Base-by-base conservation (phyloP, 2,329 filamentous ascomycete genomes). In the Cladophialophora immunda region DNA sequence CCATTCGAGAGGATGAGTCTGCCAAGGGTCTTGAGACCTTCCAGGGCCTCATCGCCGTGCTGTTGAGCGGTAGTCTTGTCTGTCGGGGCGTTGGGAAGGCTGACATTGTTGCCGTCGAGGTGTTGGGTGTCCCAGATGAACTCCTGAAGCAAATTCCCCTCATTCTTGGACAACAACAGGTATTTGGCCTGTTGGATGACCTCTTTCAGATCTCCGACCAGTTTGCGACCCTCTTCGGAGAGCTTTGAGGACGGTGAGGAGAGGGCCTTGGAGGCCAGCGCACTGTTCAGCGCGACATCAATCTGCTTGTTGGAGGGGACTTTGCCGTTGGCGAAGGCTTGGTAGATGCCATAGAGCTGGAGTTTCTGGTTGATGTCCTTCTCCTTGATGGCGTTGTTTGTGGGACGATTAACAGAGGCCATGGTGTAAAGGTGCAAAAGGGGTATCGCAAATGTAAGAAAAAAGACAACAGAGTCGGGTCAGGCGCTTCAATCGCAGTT, bases 301-400 rank as follows among this genome's bases (percentile, higher is more conserved):
- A 97, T 96, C 83, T 97, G 94, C 75, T 94, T 92, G 81, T 97
- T 97, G 75, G 94, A 97, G 70, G 94, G 94, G 54, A 94, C 89
- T 80, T 97, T 98, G 83, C 94, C 94, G 73, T 89, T 87, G 76
- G 91, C 85, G 79, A 98, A 97, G 60, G 93, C 94, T 84, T 78
- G 81, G 55, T 29, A 32, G 34, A 41, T 68, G n/a, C 61, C 95
- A 76, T 96, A 99, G 41, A 98, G 81, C 81, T 97, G 94, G 59
- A 99, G 89, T 84, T 99, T 99, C 78, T 89, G 88, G 81, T 95
- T 95, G 81, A 98, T 90, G 78, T 81, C 90, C 72, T 86, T 86
- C 83, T 97, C 92, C 86, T 94, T 94, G 78, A 87, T 80, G 82
- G 91, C 89, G 68, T 85, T 75, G 79, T 95, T 86, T 69, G 87